phyloP scores from a whole-genome alignment of 257 asterid genomes.

The Solanum neorickii region DNA sequence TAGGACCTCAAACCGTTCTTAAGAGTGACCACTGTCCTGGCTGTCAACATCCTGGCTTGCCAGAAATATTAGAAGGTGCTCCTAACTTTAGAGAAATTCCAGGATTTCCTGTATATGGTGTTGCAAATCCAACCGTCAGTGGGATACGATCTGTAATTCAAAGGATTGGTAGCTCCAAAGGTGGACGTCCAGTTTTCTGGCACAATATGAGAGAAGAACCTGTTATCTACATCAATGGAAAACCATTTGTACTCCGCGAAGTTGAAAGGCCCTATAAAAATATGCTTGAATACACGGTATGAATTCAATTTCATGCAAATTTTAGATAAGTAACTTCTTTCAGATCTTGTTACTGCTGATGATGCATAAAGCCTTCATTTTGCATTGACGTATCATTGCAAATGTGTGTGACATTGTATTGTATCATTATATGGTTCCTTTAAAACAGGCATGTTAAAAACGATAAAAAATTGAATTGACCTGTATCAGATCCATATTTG shows the following conservation, averaged over 20 bases:
- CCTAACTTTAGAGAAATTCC: slow-evolving; percentile 95
- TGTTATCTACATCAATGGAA: slow-evolving; percentile 90
- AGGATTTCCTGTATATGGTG: slow-evolving; percentile 94
- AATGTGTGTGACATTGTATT: not conserved
- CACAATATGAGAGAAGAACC: slow-evolving; percentile 99
- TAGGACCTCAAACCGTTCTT: slow-evolving; percentile 96
- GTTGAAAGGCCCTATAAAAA: slow-evolving; percentile 96
- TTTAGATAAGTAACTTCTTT: not conserved
- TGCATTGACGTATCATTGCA: not conserved
- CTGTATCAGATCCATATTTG: not conserved
- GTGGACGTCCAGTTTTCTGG: slow-evolving; percentile 87
- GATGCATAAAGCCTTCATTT: not conserved
- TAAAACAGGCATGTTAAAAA: not conserved
- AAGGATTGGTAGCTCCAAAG: slow-evolving; percentile 77
- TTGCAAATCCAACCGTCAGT: slow-evolving; percentile 87
- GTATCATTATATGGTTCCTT: not conserved
- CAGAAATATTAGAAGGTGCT: slow-evolving; percentile 93
- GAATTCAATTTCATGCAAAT: not conserved
- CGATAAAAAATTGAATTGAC: not conserved
- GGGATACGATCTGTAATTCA: slow-evolving; percentile 88
- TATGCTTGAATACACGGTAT: slow-evolving; percentile 98
- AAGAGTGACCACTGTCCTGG: slow-evolving; percentile 98
- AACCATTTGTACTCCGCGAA: slow-evolving; percentile 96
- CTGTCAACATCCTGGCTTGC: slow-evolving; percentile 80
- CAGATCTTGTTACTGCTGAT: not conserved